Conservation (phyloP, 306 rosid genomes). For the Fragaria vesca region DNA sequence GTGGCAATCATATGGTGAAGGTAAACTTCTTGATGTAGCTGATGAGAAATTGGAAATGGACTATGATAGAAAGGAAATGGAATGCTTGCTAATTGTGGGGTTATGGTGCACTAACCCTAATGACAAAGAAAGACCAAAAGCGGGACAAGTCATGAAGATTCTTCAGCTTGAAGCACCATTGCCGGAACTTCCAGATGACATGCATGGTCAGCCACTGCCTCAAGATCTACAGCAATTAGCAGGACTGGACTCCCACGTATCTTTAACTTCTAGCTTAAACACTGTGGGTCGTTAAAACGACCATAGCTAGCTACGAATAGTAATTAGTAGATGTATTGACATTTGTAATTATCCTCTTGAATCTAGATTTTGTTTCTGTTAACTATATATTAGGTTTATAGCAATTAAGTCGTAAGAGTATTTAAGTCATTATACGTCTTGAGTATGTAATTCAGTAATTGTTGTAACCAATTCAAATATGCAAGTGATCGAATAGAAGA, state of each 20-base stretch:
- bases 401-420: too few relatives aligned
- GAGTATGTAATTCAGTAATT: too few relatives aligned
- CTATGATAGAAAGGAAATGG: background rate
- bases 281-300: background rate
- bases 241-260: background rate
- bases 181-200: background rate
- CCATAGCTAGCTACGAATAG: too few relatives aligned
- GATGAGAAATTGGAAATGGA: background rate
- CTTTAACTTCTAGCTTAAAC: background rate
- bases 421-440: too few relatives aligned
- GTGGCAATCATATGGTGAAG: background rate
- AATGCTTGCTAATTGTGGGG: background rate
- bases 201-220: background rate
- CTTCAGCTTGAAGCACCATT: background rate
- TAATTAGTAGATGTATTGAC: too few relatives aligned
- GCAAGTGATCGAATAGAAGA: too few relatives aligned
- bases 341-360: too few relatives aligned
- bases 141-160: background rate
- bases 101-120: background rate
- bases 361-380: too few relatives aligned
- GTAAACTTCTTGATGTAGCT: background rate
- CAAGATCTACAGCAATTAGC: background rate
- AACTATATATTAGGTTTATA: too few relatives aligned
- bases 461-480: too few relatives aligned
- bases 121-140: background rate